These are phyloP conservation scores for Pterocarpus macrocarpus DNA, from an alignment of 306 rosid genomes.

Conservation along the genomic window DNA sequence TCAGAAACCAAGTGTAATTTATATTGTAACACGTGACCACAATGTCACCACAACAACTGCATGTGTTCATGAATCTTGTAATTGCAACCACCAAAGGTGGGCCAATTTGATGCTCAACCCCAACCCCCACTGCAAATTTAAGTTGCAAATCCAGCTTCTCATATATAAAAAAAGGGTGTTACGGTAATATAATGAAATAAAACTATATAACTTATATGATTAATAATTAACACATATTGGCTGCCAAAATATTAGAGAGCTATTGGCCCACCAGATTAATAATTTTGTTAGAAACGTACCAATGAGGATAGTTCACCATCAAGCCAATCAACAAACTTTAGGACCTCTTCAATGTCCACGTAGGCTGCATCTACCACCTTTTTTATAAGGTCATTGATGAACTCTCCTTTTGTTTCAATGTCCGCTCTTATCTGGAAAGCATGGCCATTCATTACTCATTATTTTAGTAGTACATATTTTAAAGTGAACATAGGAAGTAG, in stretches of 20 bases:
- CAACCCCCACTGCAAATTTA: no score
- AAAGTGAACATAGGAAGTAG: conserved; percentile 6
- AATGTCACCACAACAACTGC: not conserved
- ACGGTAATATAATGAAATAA: not conserved
- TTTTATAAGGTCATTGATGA: conserved; percentile 79
- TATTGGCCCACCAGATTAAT: conserved; percentile 34
- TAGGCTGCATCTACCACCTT: conserved; percentile 76
- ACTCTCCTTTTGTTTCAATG: conserved; percentile 90
- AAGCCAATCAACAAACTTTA: conserved; percentile 91
- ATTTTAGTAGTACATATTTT: conserved; percentile 31
- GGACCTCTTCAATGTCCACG: conserved; percentile 78
- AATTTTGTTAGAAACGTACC: conserved; percentile 62
- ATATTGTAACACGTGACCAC: conserved; percentile 5
- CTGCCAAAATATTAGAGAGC: not conserved
- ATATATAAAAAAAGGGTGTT: not conserved
- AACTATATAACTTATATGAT: not conserved
- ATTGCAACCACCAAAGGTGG: not conserved
- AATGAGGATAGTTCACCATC: conserved; percentile 82
- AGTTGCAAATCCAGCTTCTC: not conserved
- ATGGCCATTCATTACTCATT: conserved; percentile 36
- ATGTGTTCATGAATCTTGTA: not conserved
- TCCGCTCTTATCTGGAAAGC: conserved; percentile 80
- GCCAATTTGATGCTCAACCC: not conserved
- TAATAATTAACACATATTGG: not conserved
- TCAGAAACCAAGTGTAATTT: conserved; percentile 17